Base-by-base conservation (phyloP, 805 yeast species). In the Tetrapisispora nanseiensis region DNA sequence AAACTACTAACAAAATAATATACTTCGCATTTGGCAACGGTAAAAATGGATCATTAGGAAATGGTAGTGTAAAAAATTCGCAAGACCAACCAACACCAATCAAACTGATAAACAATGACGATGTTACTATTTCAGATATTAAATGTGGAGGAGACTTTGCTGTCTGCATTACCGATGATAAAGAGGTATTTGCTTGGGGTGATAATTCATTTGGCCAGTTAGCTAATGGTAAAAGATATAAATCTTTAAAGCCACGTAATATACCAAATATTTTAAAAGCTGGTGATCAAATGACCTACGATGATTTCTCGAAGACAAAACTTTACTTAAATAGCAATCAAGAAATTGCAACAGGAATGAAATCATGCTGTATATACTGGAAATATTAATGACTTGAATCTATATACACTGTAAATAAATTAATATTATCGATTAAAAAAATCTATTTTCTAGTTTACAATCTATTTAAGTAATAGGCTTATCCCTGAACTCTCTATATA, bases 11-110 rank as follows among this genome's bases (percentile, higher is more conserved):
- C 24, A 62, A 65, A 19, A 41, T 73, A 4, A 59, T 58, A 16
- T 63, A 66, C 37, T 68, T 82, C 49, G 70, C 86, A 3, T 80
- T 87, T 67, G 98, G 98, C 18, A 78, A 79, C 54, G 95, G 97
- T 5, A 59, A 82, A 40, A 72, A 75, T 52, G 98, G 97, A 15
- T 94, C 86, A 62, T 68, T 87, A 42, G 98, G 97, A 20, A 74
- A 75, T 35, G 86, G 86, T 13, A 71, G 80, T 43, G 87, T 71
- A 59, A 65, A 80, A 28, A 95, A 87, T 59, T 80, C 84, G 15
- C 83, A 80, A 55, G 66, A 75, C 16, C 71, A 71, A 37, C 95
- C 96, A 6, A 65, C 73, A 16, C 73, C 74, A 33, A 57, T 89
- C 45, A 61, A 58, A 18, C 18, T 37, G 16, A 20, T 30, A 3